phyloP scores from a whole-genome alignment of 1,284 basidiomycete genomes.

The Paramarasmius palmivorus region DNA sequence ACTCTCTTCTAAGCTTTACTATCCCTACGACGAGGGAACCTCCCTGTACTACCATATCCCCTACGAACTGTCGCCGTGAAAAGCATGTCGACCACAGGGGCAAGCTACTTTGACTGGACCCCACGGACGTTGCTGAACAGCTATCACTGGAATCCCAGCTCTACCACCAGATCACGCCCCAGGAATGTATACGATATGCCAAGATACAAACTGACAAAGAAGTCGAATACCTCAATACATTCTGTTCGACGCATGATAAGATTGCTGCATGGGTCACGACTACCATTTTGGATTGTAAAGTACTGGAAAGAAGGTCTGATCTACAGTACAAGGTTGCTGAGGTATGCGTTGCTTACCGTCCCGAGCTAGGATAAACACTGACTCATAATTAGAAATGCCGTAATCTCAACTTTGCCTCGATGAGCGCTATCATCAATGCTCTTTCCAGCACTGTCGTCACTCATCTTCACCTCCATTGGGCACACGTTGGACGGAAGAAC shows the following conservation, averaged over 20 bases:
- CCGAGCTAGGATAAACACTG: not conserved
- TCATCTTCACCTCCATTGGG: slow-evolving; percentile 66
- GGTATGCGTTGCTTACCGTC: slow-evolving; percentile 39
- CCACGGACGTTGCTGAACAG: slow-evolving; percentile 62
- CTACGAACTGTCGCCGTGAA: slow-evolving; percentile 26
- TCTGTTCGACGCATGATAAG: slow-evolving; percentile 62
- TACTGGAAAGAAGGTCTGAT: slow-evolving; percentile 53
- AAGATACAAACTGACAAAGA: slow-evolving; percentile 37
- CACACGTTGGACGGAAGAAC: slow-evolving; percentile 53
- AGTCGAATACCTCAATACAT: slow-evolving; percentile 49
- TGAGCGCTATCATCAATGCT: slow-evolving; percentile 65
- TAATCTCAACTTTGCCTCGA: slow-evolving; percentile 60
- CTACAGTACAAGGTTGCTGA: slow-evolving; percentile 68
- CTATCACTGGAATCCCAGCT: slow-evolving; percentile 57
- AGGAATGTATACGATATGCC: slow-evolving; percentile 62
- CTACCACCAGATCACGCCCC: slow-evolving; percentile 58
- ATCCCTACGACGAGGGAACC: slow-evolving; percentile 28
- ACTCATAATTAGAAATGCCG: slow-evolving; percentile 58
- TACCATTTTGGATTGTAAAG: slow-evolving; percentile 54
- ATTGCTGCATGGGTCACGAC: slow-evolving; percentile 66
- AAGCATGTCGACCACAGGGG: slow-evolving; percentile 46
- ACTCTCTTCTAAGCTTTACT: slow-evolving; percentile 14
- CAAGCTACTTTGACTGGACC: slow-evolving; percentile 55
- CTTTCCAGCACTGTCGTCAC: slow-evolving; percentile 59
- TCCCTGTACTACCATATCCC: slow-evolving; percentile 23